Conservation (phyloP, 768 basidiomycete genomes). For the Pilatotrama ljubarskyi region DNA sequence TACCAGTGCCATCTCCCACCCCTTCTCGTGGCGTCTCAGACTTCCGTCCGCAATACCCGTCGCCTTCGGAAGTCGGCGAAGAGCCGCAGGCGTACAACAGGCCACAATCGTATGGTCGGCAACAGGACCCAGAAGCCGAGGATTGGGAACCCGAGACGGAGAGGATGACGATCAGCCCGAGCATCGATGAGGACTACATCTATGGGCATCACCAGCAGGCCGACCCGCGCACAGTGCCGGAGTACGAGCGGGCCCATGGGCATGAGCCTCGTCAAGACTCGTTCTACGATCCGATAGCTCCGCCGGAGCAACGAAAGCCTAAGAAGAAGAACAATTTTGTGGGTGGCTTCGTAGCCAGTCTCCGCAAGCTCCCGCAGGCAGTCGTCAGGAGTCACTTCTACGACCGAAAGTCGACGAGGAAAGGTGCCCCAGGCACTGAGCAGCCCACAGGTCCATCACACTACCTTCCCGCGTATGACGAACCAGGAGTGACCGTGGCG, state of each 20-base stretch:
- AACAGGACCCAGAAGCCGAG: slow-evolving; percentile 10
- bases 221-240: neutral
- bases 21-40: slow-evolving; percentile 13
- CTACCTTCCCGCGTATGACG: slow-evolving; percentile 21
- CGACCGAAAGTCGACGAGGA: slow-evolving; percentile 19
- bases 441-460: slow-evolving; percentile 7
- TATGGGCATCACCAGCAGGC: neutral
- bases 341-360: slow-evolving; percentile 27
- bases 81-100: neutral
- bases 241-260: neutral
- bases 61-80: slow-evolving; percentile 3
- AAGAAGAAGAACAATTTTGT: slow-evolving; percentile 23
- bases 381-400: slow-evolving; percentile 15
- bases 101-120: neutral
- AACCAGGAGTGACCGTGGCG: slow-evolving; percentile 17
- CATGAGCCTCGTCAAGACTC: neutral
- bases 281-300: neutral
- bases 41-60: slow-evolving; percentile 7
- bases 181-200: slow-evolving; percentile 4
- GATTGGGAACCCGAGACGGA: slow-evolving; percentile 16
- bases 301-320: neutral
- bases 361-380: slow-evolving; percentile 21
- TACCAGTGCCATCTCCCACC: slow-evolving; percentile 11
- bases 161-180: slow-evolving; percentile 19
- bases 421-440: slow-evolving; percentile 13